Evolutionary conservation across 768 basidiomycete genomes (phyloP).

Genomic region (Pleurotus citrinopileatus): DNA sequence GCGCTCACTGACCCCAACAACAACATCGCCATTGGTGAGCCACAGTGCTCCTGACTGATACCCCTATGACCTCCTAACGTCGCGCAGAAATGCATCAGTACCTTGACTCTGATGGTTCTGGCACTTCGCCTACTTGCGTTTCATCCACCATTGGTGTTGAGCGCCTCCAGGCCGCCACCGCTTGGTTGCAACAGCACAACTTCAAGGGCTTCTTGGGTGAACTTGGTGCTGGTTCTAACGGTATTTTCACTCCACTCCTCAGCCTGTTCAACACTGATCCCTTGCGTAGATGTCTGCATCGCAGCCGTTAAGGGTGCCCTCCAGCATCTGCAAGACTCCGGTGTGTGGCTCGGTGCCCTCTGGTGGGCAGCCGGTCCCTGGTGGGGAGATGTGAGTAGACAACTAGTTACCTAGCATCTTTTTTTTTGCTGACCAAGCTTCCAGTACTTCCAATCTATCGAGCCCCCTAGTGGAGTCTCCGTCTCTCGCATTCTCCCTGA

Average conservation of each 20-base stretch:
- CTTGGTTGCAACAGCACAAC: constrained; percentile 56
- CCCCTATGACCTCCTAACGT: neutral
- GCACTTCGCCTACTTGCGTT: constrained; percentile 51
- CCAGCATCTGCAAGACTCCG: constrained; percentile 55
- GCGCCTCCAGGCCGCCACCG: constrained; percentile 52
- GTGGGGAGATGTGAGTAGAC: constrained; percentile 49
- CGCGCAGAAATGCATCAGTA: constrained; percentile 65
- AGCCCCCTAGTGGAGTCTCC: constrained; percentile 57
- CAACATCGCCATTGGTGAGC: constrained; percentile 55
- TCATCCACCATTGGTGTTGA: constrained; percentile 58
- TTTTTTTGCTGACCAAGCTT: neutral
- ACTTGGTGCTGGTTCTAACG: constrained; percentile 51
- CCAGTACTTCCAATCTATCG: constrained; percentile 59
- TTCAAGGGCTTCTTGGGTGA: constrained; percentile 66
- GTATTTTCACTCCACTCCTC: constrained; percentile 7
- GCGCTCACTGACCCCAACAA: constrained; percentile 57
- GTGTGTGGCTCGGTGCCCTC: constrained; percentile 51
- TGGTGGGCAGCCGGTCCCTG: constrained; percentile 69
- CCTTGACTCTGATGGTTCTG: constrained; percentile 63
- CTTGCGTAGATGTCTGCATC: constrained; percentile 32
- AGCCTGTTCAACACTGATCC: neutral
- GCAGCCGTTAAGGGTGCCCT: constrained; percentile 52
- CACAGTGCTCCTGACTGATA: constrained; percentile 1
- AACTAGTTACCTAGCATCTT: neutral
- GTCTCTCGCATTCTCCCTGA: constrained; percentile 53